Base-by-base conservation (phyloP, 2,329 filamentous ascomycete species). In the Macrophomina tecta region DNA sequence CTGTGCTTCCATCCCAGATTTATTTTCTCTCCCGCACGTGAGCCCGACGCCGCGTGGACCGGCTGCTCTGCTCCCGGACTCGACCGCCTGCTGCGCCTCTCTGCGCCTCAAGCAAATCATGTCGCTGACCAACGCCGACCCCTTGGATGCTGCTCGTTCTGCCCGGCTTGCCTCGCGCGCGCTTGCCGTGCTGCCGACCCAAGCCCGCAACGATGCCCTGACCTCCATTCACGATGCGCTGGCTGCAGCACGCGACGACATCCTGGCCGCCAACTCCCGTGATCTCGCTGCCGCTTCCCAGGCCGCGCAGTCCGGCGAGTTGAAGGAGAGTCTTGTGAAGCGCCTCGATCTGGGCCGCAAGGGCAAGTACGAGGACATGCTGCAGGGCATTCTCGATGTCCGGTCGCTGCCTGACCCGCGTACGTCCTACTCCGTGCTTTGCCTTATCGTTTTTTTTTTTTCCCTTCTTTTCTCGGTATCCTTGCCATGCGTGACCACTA, bases 291-390 rank as follows among this genome's bases (percentile, higher is more conserved):
- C 86, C 53, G 95, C 95, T 3, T 87, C 85, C 48, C 84, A 87
- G 73, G 91, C 92, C 58, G 92, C 91, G 23, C 86, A 89, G 16
- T 87, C 89, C 73, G 94, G 94, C 48, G 83, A 88, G 56, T 82
- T 98, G 60, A 94, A 89, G 77, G 86, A 90, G 74, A 95, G 92
- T 74, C 85, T 98, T 30, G 87, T 97, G 38, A 95, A 96, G 74
- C 87, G 95, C 66, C 85, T 99, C 69, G 94, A 99, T 79, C 83
- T 99, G 58, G 89, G 88, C 58, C 91, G 91, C 78, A 87, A 89
- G 75, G 94, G 94, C 67, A 98, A 98, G 82, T 99, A 91, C 84
- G 94, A 97, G 75, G 95, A 98, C 76, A 98, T 99, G 95, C 85
- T 99, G 70, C 91, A 94, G 82, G 95, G 95, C 32, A 96, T 99